Evolutionary conservation across 2,329 filamentous ascomycete genomes (phyloP).

Genomic region (Claviceps sp.): DNA sequence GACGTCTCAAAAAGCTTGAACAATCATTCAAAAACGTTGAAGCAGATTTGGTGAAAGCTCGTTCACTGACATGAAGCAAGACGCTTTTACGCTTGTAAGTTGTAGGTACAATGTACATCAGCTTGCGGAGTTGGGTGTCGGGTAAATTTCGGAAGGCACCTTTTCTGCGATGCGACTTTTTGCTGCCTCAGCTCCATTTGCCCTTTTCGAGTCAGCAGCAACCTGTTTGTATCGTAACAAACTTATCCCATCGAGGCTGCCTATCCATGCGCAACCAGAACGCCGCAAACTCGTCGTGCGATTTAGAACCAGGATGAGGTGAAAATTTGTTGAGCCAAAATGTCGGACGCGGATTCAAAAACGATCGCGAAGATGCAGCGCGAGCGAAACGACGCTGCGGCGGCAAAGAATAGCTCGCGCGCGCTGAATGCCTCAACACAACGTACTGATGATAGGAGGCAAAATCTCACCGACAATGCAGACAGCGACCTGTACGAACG

Average conservation of each 20-base stretch:
- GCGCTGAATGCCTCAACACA: conserved; percentile 67
- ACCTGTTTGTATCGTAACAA: conserved; percentile 7
- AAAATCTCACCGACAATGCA: conserved; percentile 77
- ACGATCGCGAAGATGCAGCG: conserved; percentile 77
- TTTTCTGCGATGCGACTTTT: conserved; percentile 14
- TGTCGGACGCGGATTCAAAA: conserved; percentile 76
- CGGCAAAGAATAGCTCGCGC: conserved; percentile 69
- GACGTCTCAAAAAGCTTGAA: background rate
- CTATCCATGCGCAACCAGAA: conserved; percentile 24
- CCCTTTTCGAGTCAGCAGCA: background rate
- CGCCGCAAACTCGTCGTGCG: conserved; percentile 20
- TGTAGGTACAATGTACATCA: too few species aligned
- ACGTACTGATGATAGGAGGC: conserved; percentile 80
- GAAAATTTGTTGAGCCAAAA: conserved; percentile 27
- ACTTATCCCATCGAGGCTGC: conserved; percentile 10
- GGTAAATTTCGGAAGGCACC: conserved; percentile 19
- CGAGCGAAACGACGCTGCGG: conserved; percentile 74
- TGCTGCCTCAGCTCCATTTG: conserved; percentile 13
- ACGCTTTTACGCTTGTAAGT: background rate
- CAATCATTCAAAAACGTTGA: background rate
- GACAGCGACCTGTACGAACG: conserved; percentile 80
- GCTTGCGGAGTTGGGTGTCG: conserved; percentile 7
- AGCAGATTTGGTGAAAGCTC: background rate
- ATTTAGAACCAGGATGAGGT: conserved; percentile 30
- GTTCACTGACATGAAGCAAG: background rate